These are phyloP conservation scores for Boletus fagicola DNA, from an alignment of 768 basidiomycete genomes.

Conservation along the genomic window DNA sequence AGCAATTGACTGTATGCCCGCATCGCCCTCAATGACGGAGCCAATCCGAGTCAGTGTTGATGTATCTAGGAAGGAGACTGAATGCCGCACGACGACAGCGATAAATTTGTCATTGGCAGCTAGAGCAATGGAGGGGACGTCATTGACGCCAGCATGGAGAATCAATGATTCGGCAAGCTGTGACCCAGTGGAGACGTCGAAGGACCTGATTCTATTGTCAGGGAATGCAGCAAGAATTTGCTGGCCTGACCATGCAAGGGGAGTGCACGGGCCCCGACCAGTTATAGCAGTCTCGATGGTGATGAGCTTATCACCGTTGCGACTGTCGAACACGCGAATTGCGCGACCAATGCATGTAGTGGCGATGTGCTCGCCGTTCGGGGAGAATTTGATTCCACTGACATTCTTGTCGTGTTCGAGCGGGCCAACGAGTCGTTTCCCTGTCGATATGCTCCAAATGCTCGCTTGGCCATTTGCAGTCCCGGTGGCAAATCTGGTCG, in stretches of 20 bases:
- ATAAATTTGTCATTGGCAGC: neutral
- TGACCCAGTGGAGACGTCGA: neutral
- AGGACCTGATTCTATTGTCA: neutral
- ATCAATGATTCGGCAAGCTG: neutral
- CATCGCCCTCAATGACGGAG: neutral
- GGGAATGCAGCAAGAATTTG: neutral
- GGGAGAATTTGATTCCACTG: too few relatives aligned
- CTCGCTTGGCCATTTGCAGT: too few relatives aligned
- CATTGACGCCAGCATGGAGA: neutral
- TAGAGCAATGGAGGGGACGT: neutral
- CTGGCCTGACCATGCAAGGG: neutral
- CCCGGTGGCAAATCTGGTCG: too few relatives aligned
- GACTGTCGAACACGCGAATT: too few relatives aligned
- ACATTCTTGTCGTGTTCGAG: too few relatives aligned
- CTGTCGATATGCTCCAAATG: too few relatives aligned
- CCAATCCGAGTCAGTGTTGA: neutral
- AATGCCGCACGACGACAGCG: fast-evolving
- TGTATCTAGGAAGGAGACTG: neutral
- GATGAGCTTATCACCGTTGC: too few relatives aligned
- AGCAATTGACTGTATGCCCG: neutral
- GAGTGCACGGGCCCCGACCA: neutral
- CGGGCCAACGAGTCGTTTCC: too few relatives aligned
- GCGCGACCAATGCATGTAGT: too few relatives aligned
- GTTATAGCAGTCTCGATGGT: too few relatives aligned
- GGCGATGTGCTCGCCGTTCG: too few relatives aligned